These are phyloP conservation scores for Penicillium herquei DNA, from an alignment of 495 filamentous ascomycete species.

Conservation along the genomic window DNA sequence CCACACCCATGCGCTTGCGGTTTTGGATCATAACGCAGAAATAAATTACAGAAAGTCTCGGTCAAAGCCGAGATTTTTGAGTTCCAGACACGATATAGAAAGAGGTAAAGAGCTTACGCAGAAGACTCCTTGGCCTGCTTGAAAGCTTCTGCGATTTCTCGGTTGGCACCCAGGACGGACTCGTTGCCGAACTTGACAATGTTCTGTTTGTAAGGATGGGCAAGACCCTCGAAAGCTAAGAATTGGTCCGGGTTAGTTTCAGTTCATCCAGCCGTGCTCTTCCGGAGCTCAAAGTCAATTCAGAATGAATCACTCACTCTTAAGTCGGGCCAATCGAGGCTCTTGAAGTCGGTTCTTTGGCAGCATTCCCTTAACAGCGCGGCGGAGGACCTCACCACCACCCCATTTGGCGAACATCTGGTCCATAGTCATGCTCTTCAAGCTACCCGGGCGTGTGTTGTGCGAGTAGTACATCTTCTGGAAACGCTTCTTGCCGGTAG, in stretches of 20 bases:
- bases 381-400: slow-evolving; percentile 87
- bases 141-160: slow-evolving; percentile 49
- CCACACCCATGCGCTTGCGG: slow-evolving; percentile 51
- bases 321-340: slow-evolving; percentile 80
- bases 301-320: slow-evolving; percentile 53
- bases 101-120: slow-evolving; percentile 17
- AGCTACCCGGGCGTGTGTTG: slow-evolving; percentile 81
- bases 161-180: slow-evolving; percentile 35
- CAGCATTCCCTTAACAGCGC: slow-evolving; percentile 93
- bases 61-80: slow-evolving; percentile 15
- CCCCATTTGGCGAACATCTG: slow-evolving; percentile 90
- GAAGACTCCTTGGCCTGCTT: slow-evolving; percentile 40
- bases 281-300: not conserved
- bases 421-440: slow-evolving; percentile 92
- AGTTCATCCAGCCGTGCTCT: not conserved
- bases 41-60: slow-evolving; percentile 30
- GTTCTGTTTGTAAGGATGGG: slow-evolving; percentile 90
- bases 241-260: not conserved
- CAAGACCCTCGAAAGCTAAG: slow-evolving; percentile 81
- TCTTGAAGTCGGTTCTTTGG: slow-evolving; percentile 93
- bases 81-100: slow-evolving; percentile 8
- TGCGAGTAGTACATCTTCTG: slow-evolving; percentile 96
- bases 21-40: slow-evolving; percentile 33
- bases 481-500: slow-evolving; percentile 85
- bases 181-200: slow-evolving; percentile 66